phyloP scores from a whole-genome alignment of 2,329 filamentous ascomycete genomes.

The Stromatinia cepivora region DNA sequence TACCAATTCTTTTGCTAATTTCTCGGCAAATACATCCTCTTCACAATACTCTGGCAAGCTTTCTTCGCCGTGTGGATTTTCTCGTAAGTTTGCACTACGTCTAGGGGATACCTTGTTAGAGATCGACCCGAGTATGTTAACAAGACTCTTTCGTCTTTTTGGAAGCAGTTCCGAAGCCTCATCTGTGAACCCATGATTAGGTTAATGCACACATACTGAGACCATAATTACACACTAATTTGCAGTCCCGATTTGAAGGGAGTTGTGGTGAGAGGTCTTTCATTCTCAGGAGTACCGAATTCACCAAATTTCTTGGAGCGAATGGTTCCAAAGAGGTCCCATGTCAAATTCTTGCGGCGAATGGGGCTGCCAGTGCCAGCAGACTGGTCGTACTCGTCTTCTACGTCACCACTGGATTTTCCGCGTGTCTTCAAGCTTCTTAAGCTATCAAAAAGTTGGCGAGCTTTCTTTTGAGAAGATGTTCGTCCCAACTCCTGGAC shows the following conservation, averaged over 20 bases:
- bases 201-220: not conserved
- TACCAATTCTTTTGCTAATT: constrained; percentile 10
- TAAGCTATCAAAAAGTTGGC: constrained; percentile 16
- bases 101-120: constrained; percentile 27
- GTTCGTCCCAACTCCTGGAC: constrained; percentile 12
- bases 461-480: constrained; percentile 24
- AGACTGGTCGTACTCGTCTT: not conserved
- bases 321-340: constrained; percentile 27
- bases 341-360: constrained; percentile 27
- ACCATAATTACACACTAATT: not conserved
- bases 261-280: constrained; percentile 24
- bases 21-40: constrained; percentile 13
- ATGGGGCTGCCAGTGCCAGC: not conserved
- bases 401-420: not conserved
- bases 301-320: not conserved
- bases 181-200: not conserved
- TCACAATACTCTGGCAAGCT: not conserved
- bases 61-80: not conserved
- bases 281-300: not conserved
- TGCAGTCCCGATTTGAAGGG: constrained; percentile 18
- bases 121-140: constrained; percentile 33
- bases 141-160: constrained; percentile 34
- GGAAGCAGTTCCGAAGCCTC: not conserved
- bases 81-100: constrained; percentile 3
- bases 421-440: constrained; percentile 19